Percentiles rank a stretch among this genome's conserved stretches.
Conservation (phyloP, 169 alveolate species). For the Plasmodium malariae region DNA sequence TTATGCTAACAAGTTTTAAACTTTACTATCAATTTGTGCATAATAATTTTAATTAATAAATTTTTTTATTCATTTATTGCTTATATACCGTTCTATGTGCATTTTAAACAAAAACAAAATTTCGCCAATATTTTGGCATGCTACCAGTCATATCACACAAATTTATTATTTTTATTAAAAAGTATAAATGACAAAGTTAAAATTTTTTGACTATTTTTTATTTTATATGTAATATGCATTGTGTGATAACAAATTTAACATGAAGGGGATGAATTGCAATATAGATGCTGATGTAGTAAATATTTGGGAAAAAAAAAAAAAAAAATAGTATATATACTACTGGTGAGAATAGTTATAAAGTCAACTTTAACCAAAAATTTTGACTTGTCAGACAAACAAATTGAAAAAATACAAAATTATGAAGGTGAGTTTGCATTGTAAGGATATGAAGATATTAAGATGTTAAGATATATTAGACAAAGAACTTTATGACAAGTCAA, state of each 20-base stretch:
- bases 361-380: background rate
- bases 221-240: background rate
- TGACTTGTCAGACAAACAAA: slow-evolving; percentile 5
- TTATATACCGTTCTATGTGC: too few relatives aligned
- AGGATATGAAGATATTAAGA: background rate
- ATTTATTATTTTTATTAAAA: background rate
- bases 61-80: too few relatives aligned
- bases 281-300: background rate
- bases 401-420: background rate
- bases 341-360: background rate
- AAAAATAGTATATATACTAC: background rate
- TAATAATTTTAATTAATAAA: too few relatives aligned
- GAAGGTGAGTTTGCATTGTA: background rate
- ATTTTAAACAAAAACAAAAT: too few relatives aligned
- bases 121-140: too few relatives aligned
- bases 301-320: background rate
- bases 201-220: slow-evolving; percentile 1
- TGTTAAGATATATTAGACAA: too few relatives aligned
- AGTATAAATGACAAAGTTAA: background rate
- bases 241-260: background rate
- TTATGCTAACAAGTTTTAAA: too few relatives aligned
- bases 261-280: background rate
- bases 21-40: too few relatives aligned
- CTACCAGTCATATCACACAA: too few relatives aligned
- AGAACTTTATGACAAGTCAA: background rate